These are phyloP conservation scores for Hypoxylon intermedium DNA, from an alignment of 495 filamentous ascomycete genomes.

Conservation along the genomic window DNA sequence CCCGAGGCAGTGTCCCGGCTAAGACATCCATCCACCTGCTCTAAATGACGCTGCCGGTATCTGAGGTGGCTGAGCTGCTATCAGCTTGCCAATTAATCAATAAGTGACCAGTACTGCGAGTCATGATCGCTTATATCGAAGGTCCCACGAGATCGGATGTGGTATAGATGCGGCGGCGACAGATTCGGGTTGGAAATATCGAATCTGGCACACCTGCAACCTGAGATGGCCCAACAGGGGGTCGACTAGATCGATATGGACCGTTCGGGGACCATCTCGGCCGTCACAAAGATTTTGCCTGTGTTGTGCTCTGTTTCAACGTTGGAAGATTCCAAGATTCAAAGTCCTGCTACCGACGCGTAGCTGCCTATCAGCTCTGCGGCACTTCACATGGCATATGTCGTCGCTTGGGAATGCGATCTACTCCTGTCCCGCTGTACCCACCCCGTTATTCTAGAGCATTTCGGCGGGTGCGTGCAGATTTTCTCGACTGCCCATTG, in stretches of 20 bases:
- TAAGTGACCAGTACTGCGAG: too few species aligned
- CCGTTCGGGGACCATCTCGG: conserved; percentile 34
- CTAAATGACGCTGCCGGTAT: background rate
- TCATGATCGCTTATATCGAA: background rate
- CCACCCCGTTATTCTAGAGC: conserved; percentile 30
- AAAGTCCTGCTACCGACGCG: conserved; percentile 17
- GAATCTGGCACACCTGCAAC: conserved; percentile 2
- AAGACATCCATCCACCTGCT: background rate
- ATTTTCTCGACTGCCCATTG: conserved; percentile 15
- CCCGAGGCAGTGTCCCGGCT: conserved; percentile 4
- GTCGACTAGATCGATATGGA: conserved; percentile 2
- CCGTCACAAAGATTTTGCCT: conserved; percentile 20
- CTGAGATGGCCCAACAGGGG: conserved; percentile 3
- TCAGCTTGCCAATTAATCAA: background rate
- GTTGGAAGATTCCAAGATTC: conserved; percentile 7
- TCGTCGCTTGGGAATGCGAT: conserved; percentile 23
- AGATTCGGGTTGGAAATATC: background rate
- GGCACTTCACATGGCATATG: conserved; percentile 27
- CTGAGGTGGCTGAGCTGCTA: background rate
- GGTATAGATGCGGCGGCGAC: background rate
- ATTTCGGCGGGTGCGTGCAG: conserved; percentile 28
- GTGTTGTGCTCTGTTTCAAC: conserved; percentile 27
- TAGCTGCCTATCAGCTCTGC: conserved; percentile 32
- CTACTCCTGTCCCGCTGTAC: conserved; percentile 21
- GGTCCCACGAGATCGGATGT: background rate